Percentiles rank a stretch among this genome's conserved stretches.
Conservation (phyloP, 352 stramenopile species). For the Phytophthora aleatoria region DNA sequence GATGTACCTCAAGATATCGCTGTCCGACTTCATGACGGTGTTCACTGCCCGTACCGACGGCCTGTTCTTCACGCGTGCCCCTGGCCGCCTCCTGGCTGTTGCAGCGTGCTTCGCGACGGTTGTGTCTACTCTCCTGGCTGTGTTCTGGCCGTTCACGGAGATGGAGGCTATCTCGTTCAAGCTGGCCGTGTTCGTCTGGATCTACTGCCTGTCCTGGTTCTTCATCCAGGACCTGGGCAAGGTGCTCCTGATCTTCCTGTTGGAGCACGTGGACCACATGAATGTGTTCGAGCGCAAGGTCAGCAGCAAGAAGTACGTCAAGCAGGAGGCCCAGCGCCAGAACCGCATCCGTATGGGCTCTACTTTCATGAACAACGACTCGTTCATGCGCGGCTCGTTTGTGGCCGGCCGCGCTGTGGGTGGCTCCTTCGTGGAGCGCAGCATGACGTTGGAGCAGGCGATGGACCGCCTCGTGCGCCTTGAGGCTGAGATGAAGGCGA, state of each 20-base stretch:
- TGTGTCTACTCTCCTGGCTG: slow-evolving; percentile 81
- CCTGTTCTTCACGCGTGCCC: slow-evolving; percentile 83
- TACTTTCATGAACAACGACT: slow-evolving; percentile 63
- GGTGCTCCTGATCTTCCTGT: slow-evolving; percentile 62
- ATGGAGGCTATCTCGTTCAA: slow-evolving; percentile 81
- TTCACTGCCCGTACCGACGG: slow-evolving; percentile 87
- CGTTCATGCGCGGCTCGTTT: slow-evolving; percentile 79
- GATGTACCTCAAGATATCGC: slow-evolving; percentile 95
- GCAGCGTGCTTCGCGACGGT: slow-evolving; percentile 79
- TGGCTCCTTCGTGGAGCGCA: slow-evolving; percentile 57
- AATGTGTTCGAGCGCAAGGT: slow-evolving; percentile 66
- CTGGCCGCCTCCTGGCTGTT: slow-evolving; percentile 70
- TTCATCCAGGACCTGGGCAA: slow-evolving; percentile 88
- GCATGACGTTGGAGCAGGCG: slow-evolving; percentile 70
- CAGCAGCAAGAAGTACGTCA: slow-evolving; percentile 63
- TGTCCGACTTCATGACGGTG: slow-evolving; percentile 94
- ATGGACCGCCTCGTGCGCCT: slow-evolving; percentile 75
- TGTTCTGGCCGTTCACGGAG: slow-evolving; percentile 85
- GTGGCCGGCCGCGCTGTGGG: slow-evolving; percentile 73
- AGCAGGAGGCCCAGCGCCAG: slow-evolving; percentile 68
- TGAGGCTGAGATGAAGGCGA: slow-evolving; percentile 67
- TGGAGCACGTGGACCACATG: slow-evolving; percentile 61
- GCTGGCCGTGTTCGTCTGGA: slow-evolving; percentile 85
- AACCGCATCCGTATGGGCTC: slow-evolving; percentile 83
- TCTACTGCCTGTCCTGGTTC: slow-evolving; percentile 90